Conservation (phyloP, 2,329 filamentous ascomycete genomes). For the Didymella sp. region DNA sequence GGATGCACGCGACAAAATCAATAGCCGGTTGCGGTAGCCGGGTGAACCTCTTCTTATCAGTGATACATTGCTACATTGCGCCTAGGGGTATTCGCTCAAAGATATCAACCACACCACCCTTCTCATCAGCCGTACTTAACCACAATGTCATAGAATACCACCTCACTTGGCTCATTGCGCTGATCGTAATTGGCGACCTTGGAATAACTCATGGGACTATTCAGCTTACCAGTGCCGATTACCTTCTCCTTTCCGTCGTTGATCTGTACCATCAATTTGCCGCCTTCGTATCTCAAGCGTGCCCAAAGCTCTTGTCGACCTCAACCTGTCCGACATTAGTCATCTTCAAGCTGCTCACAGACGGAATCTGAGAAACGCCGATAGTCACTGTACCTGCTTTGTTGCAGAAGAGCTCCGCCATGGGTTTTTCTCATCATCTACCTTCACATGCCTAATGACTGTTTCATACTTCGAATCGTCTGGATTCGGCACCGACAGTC, state of each 20-base stretch:
- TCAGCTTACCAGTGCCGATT: conserved; percentile 5
- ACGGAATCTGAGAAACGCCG: conserved; percentile 50
- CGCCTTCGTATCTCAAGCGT: conserved; percentile 49
- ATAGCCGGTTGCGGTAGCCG: background rate
- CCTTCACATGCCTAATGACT: conserved; percentile 52
- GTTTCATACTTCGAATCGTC: conserved; percentile 48
- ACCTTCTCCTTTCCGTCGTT: conserved; percentile 17
- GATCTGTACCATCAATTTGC: conserved; percentile 36
- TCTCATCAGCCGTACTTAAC: conserved; percentile 10
- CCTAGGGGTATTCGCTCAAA: background rate
- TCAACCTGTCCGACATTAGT: conserved; percentile 44
- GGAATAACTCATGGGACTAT: conserved; percentile 31
- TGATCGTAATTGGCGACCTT: conserved; percentile 38
- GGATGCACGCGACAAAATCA: background rate
- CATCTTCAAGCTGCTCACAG: conserved; percentile 41
- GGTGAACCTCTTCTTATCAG: background rate
- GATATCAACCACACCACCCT: background rate
- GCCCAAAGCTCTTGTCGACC: conserved; percentile 46
- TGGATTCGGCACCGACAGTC: conserved; percentile 39
- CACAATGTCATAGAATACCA: conserved; percentile 28
- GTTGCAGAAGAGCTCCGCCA: conserved; percentile 53
- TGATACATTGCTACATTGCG: background rate
- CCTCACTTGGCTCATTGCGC: conserved; percentile 28
- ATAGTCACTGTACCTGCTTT: conserved; percentile 45
- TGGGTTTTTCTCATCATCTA: conserved; percentile 51